Conservation (phyloP, 2,329 filamentous ascomycete species). For the Xylaria sp. region DNA sequence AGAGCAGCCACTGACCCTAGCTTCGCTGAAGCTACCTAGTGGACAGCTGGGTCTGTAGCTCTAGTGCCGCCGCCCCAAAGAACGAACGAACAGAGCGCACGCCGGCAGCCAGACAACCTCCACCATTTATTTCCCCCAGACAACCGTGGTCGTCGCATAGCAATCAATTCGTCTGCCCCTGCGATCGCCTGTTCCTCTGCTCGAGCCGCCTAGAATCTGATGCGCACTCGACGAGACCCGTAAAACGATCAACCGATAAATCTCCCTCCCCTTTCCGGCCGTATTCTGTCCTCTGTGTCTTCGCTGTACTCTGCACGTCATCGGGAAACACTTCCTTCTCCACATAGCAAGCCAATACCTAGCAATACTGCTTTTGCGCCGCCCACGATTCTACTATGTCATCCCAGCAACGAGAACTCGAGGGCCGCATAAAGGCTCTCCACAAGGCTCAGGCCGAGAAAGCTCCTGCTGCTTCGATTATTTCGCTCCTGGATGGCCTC, state of each 20-base stretch:
- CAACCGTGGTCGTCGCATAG: background rate
- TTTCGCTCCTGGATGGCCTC: conserved; percentile 79
- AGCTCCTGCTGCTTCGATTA: conserved; percentile 76
- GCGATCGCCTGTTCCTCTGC: background rate
- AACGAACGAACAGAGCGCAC: background rate
- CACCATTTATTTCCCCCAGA: background rate
- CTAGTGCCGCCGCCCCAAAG: background rate
- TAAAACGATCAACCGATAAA: background rate
- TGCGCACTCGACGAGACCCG: background rate
- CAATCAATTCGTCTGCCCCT: background rate
- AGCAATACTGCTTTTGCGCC: background rate
- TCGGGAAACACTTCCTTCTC: background rate
- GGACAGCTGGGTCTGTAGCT: background rate
- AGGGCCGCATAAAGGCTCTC: conserved; percentile 79
- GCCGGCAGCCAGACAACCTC: conserved; percentile 6
- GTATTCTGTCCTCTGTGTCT: background rate
- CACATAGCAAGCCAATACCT: background rate
- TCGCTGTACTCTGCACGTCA: background rate
- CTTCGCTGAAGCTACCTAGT: background rate
- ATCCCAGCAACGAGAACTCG: conserved; percentile 81
- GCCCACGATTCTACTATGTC: conserved; percentile 56
- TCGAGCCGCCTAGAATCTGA: background rate
- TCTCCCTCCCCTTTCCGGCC: background rate
- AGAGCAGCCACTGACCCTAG: background rate
- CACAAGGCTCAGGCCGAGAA: conserved; percentile 80